Percentiles rank a stretch among this genome's conserved stretches.
phyloP scores from a whole-genome alignment of 2,329 filamentous ascomycete species.

The Nemania bipapillata region DNA sequence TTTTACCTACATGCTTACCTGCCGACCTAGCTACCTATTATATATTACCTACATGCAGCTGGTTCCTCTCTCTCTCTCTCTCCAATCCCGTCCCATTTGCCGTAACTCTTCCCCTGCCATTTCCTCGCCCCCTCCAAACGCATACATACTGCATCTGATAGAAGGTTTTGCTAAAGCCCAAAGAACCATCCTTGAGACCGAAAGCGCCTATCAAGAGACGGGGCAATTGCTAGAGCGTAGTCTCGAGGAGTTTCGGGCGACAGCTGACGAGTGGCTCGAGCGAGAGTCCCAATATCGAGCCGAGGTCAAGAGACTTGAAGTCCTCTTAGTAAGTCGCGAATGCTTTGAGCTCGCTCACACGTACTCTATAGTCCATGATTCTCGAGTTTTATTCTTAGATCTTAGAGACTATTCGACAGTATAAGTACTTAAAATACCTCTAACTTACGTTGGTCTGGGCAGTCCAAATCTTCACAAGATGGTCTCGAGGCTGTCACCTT shows the following conservation, averaged over 20 bases:
- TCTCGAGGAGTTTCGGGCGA: constrained; percentile 52
- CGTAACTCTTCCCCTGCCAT: neutral
- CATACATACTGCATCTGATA: constrained; percentile 57
- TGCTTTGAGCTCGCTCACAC: neutral
- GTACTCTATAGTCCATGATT: neutral
- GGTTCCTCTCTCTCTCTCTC: too few relatives aligned
- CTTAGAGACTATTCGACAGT: too few relatives aligned
- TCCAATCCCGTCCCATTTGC: neutral
- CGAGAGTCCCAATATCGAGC: constrained; percentile 54
- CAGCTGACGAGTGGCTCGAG: constrained; percentile 55
- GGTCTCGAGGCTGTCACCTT: constrained; percentile 59
- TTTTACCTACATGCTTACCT: too few relatives aligned
- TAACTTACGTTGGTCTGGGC: constrained; percentile 36
- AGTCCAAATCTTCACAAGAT: constrained; percentile 52
- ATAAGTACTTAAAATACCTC: neutral
- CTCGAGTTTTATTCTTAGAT: neutral
- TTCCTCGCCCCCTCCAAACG: constrained; percentile 45
- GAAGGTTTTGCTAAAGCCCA: constrained; percentile 51
- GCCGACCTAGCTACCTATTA: too few relatives aligned
- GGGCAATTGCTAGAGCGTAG: constrained; percentile 49
- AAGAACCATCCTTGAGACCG: constrained; percentile 47
- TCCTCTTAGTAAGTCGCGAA: constrained; percentile 30
- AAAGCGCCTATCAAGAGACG: constrained; percentile 48
- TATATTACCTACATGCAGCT: neutral
- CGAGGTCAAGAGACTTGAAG: constrained; percentile 56